Conservation (phyloP, 768 basidiomycete species). For the Mycena amicta region DNA sequence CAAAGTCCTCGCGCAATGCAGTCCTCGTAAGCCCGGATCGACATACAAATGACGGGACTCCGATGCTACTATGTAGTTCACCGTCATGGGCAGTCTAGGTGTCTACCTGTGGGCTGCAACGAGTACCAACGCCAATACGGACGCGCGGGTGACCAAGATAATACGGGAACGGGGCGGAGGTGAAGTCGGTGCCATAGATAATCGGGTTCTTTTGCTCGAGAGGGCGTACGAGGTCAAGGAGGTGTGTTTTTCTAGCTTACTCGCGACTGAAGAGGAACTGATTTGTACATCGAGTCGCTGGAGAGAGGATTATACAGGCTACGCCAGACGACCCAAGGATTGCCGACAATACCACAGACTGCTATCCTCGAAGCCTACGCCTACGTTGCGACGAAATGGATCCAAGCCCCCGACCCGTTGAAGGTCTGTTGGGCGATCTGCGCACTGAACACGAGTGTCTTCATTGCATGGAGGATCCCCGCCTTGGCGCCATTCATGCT, state of each 20-base stretch:
- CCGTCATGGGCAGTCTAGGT: background rate
- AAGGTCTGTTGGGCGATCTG: slow-evolving; percentile 51
- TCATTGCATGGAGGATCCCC: slow-evolving; percentile 58
- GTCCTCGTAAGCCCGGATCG: slow-evolving; percentile 8
- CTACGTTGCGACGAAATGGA: slow-evolving; percentile 36
- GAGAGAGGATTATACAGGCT: background rate
- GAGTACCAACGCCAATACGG: slow-evolving; percentile 15
- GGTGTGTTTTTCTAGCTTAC: background rate
- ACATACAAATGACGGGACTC: background rate
- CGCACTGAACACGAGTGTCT: slow-evolving; percentile 51
- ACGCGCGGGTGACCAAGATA: slow-evolving; percentile 1
- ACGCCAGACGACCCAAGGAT: background rate
- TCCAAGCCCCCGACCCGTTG: slow-evolving; percentile 48
- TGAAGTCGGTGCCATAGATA: background rate
- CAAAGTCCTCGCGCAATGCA: background rate
- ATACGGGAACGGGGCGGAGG: background rate
- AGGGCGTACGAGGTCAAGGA: background rate
- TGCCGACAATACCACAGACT: slow-evolving; percentile 6
- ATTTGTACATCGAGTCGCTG: background rate
- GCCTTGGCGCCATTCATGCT: slow-evolving; percentile 52
- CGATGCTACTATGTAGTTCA: slow-evolving; percentile 11
- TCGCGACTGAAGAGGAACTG: background rate
- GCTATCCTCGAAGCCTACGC: slow-evolving; percentile 32
- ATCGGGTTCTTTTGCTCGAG: background rate
- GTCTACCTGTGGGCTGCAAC: slow-evolving; percentile 12